These are phyloP conservation scores for Przewalskia tangutica DNA, from an alignment of 257 asterid genomes.

Conservation along the genomic window DNA sequence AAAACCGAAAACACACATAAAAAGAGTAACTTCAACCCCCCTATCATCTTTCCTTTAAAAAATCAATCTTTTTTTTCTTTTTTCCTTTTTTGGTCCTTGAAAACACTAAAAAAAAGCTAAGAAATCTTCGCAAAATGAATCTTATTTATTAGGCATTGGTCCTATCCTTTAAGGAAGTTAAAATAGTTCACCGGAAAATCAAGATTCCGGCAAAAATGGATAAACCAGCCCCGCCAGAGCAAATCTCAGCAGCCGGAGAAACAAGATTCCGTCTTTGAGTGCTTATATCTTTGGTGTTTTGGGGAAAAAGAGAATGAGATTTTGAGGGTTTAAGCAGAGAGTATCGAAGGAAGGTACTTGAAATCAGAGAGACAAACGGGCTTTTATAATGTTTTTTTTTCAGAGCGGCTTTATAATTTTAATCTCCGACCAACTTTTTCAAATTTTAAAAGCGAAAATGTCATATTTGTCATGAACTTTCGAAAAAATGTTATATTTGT, in stretches of 20 bases:
- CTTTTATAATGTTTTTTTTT: not conserved
- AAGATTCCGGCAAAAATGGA: not conserved
- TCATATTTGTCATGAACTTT: too few species aligned
- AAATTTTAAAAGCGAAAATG: not conserved
- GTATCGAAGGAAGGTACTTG: not conserved
- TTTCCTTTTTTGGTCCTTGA: not conserved
- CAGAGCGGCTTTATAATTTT: not conserved
- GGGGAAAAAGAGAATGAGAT: not conserved
- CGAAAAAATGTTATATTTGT: too few species aligned
- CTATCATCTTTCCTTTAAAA: not conserved
- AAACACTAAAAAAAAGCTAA: not conserved
- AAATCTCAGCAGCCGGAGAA: not conserved
- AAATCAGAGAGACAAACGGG: not conserved
- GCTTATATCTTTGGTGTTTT: not conserved
- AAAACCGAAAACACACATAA: constrained; percentile 5
- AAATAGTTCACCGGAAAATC: not conserved
- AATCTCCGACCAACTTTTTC: not conserved
- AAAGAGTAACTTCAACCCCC: not conserved
- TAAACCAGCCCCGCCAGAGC: not conserved
- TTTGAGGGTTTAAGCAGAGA: not conserved
- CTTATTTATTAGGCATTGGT: not conserved
- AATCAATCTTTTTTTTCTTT: not conserved
- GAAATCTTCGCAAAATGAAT: not conserved
- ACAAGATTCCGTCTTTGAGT: not conserved
- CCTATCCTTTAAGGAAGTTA: not conserved